Evolutionary conservation across 345 rosid species (phyloP), one percentile per base, ranked within the genome.

Genomic region (Gossypium longicalyx): DNA sequence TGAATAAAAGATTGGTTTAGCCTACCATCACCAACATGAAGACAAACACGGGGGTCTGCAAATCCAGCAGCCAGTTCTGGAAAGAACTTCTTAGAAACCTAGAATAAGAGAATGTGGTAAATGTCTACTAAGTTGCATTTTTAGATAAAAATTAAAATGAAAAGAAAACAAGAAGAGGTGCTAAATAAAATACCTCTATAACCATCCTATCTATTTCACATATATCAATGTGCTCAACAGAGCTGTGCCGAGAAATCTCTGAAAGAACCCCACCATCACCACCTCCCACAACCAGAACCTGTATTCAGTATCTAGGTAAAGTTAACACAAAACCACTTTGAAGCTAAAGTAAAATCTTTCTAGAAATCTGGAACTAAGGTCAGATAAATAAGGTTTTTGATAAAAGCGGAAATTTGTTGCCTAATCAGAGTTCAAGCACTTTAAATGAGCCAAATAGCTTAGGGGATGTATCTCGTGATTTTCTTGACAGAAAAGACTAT

Each of bases 271-370:
- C 99, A 56, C 99, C 99, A 80, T 95, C 99, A 78, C 98, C 99
- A 53, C 99, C 99, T 70, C 99, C 99, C 81, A 95, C 98, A 81
- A 93, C 99, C 76, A 95, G 86, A 81, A 93, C 99, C 98, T 93
- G 80, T 67, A 79, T 25, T 34, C 67, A 47, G 44, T 16, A 67
- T 59, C 69, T 25, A 47, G 12, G 48, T 59, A 59, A 48, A 23
- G 29, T 12, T 43, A 73, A 48, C 60, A 61, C 7, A 2, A 34
- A 41, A 71, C 3, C 17, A 27, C 11, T 20, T 51, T 4, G 16
- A 69, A 13, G 9, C 3, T 51, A 58, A 61, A 73, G 22, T 48
- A 54, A 53, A 29, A 51, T 51, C 45, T 27, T 69, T 16, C 25
- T 27, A 4, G 45, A 69, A 69, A 23, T 17, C 17, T 25, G 2